These are phyloP conservation scores for Gossypium bickii DNA, from an alignment of 345 rosid genomes.

Conservation along the genomic window DNA sequence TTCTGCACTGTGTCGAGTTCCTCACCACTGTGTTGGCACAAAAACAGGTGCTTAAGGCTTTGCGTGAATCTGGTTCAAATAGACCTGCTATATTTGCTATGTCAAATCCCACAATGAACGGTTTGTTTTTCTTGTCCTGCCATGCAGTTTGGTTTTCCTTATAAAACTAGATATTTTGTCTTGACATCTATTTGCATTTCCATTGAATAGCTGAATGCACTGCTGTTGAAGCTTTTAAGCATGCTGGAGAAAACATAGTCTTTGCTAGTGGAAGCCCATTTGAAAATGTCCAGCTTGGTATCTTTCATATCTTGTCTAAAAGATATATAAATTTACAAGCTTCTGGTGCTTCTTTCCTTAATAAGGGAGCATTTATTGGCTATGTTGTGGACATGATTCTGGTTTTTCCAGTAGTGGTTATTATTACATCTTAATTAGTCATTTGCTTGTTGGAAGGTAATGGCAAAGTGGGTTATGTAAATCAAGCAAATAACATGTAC, in stretches of 20 bases:
- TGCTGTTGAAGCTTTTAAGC: conserved; percentile 88
- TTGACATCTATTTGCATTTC: conserved; percentile 17
- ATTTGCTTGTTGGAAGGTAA: conserved; percentile 50
- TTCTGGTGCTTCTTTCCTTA: conserved; percentile 1
- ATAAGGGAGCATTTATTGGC: conserved; percentile 7
- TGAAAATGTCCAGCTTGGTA: conserved; percentile 80
- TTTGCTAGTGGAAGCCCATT: conserved; percentile 99
- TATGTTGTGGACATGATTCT: conserved; percentile 3
- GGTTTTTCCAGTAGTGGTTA: conserved; percentile 6
- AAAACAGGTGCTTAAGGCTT: conserved; percentile 84
- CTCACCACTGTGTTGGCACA: conserved; percentile 18
- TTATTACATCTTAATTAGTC: background rate
- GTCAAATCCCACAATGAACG: conserved; percentile 96
- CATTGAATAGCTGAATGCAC: conserved; percentile 83
- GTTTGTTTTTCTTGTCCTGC: conserved; percentile 35
- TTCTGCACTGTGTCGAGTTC: background rate
- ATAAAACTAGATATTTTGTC: conserved; percentile 14
- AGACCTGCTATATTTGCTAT: conserved; percentile 96
- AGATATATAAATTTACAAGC: background rate
- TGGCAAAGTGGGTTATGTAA: conserved; percentile 83
- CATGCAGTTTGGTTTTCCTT: conserved; percentile 9
- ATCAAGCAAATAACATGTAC: conserved; percentile 99
- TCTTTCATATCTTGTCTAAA: conserved; percentile 11
- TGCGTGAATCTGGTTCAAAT: conserved; percentile 73
- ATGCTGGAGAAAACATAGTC: conserved; percentile 84